Conservation (phyloP, 805 yeast genomes). For the Helenozyma baotianmanensis region DNA sequence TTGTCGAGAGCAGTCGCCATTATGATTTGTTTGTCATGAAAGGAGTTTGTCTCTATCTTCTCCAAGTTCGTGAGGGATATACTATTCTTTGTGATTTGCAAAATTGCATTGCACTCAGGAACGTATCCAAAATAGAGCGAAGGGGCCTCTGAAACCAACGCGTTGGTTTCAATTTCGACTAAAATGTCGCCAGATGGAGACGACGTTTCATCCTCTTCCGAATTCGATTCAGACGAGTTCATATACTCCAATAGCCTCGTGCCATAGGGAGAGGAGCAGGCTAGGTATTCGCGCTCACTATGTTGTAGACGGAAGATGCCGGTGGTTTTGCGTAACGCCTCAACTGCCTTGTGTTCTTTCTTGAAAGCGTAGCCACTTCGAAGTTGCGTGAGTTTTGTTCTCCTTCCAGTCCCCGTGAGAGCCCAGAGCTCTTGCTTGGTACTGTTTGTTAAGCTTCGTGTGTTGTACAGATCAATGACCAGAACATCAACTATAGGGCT, state of each 20-base stretch:
- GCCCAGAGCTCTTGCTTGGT: slow-evolving; percentile 42
- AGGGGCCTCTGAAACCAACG: slow-evolving; percentile 9
- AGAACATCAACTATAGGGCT: slow-evolving; percentile 42
- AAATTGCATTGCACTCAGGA: slow-evolving; percentile 10
- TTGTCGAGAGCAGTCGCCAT: slow-evolving; percentile 4
- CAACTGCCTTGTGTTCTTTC: slow-evolving; percentile 23
- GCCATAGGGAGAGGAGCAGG: slow-evolving; percentile 36
- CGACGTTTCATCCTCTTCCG: slow-evolving; percentile 19
- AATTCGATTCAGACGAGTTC: slow-evolving; percentile 23
- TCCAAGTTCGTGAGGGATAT: slow-evolving; percentile 21
- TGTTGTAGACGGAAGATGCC: slow-evolving; percentile 14
- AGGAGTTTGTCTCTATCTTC: not conserved
- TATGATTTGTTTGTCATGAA: slow-evolving; percentile 3
- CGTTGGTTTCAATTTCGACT: slow-evolving; percentile 21
- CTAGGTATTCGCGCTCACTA: slow-evolving; percentile 20
- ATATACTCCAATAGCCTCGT: slow-evolving; percentile 32
- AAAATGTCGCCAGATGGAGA: slow-evolving; percentile 21
- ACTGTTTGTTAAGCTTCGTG: slow-evolving; percentile 15
- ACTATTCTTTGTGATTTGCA: slow-evolving; percentile 24
- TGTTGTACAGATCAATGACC: slow-evolving; percentile 24
- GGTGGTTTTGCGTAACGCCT: slow-evolving; percentile 27
- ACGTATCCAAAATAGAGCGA: slow-evolving; percentile 16
- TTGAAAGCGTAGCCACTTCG: slow-evolving; percentile 28
- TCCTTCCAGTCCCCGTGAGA: slow-evolving; percentile 31
- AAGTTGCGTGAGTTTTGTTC: slow-evolving; percentile 29